These are phyloP conservation scores for Astrephomene gubernaculifera DNA, from an alignment of 139 green algal species.

Conservation along the genomic window DNA sequence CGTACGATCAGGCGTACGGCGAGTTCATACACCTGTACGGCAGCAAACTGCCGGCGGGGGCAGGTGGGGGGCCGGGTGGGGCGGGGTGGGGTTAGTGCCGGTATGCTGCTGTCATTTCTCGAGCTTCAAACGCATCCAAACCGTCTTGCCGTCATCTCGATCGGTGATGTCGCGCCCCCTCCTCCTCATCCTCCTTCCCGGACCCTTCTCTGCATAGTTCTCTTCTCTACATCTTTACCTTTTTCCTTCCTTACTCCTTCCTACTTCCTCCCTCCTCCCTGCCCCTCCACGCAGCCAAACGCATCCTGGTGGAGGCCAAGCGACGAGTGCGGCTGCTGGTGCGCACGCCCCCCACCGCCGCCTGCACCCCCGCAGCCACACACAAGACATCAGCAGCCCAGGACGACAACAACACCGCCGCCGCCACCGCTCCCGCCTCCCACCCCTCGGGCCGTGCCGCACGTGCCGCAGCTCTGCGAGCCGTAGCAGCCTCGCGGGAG, in stretches of 20 bases:
- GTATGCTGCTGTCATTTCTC: background rate
- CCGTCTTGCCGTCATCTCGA: no score
- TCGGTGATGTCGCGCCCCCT: no score
- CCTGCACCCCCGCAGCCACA: no score
- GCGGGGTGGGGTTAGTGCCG: no score
- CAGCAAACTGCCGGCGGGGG: background rate
- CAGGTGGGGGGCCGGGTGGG: background rate
- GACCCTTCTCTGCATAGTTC: no score
- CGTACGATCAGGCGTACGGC: background rate
- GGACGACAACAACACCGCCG: no score
- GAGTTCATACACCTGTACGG: slow-evolving; percentile 43
- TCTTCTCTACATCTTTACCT: no score
- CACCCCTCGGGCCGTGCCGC: background rate
- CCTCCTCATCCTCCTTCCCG: no score
- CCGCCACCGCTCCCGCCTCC: background rate
- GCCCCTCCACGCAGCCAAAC: slow-evolving; percentile 11
- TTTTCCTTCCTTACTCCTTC: background rate
- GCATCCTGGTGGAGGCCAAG: background rate
- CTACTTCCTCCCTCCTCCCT: background rate
- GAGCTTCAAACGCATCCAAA: no score
- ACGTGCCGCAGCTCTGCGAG: background rate
- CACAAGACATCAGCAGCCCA: background rate
- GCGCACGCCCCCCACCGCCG: background rate
- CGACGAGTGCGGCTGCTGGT: background rate
- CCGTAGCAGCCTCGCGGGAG: background rate